phyloP scores from a whole-genome alignment of 495 filamentous ascomycete genomes.

The Tuber aestivum region DNA sequence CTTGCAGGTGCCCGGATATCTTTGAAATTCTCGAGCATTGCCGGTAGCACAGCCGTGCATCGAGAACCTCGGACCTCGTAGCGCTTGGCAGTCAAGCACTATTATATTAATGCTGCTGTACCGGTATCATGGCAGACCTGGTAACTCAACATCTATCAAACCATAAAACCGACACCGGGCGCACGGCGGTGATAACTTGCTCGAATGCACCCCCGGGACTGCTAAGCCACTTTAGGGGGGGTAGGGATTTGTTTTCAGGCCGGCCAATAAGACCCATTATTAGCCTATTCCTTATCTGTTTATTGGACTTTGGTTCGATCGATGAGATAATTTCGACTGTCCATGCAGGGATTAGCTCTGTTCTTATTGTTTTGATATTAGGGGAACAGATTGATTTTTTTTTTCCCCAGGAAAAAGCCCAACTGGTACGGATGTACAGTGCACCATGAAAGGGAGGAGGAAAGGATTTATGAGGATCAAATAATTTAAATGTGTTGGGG shows the following conservation, averaged over 20 bases:
- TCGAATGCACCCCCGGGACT: background rate
- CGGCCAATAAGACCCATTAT: background rate
- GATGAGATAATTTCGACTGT: background rate
- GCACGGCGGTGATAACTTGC: background rate
- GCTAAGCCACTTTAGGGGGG: background rate
- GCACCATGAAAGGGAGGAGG: background rate
- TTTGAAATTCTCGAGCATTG: too few relatives aligned
- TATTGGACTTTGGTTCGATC: background rate
- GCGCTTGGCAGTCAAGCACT: background rate
- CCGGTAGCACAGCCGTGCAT: too few relatives aligned
- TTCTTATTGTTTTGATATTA: background rate
- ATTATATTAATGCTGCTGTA: too few relatives aligned
- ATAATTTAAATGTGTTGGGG: background rate
- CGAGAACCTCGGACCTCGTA: background rate
- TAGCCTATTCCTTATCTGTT: conserved; percentile 2
- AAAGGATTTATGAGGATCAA: background rate
- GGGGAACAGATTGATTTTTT: background rate
- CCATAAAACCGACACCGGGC: background rate
- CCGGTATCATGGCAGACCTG: background rate
- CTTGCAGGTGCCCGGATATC: too few relatives aligned
- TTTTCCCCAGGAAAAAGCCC: background rate
- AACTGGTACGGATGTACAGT: background rate
- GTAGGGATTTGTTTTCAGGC: background rate
- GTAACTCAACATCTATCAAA: background rate
- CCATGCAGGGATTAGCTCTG: background rate